phyloP scores from a whole-genome alignment of 139 green algal species.

The Desmodesmus armatus region DNA sequence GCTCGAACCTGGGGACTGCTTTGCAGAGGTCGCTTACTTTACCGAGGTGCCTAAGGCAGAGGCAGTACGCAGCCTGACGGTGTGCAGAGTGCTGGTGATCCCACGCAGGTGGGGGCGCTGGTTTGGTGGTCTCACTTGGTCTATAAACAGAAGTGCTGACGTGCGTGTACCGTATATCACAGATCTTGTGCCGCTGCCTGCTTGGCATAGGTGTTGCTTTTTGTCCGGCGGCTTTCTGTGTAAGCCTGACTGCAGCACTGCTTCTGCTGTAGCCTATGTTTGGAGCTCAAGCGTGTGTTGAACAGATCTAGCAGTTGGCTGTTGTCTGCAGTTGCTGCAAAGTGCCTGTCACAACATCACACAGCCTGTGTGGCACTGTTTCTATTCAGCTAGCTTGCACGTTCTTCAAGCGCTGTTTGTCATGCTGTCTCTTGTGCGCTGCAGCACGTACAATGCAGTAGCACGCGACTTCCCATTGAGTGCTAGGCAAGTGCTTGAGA shows the following conservation, averaged over 20 bases:
- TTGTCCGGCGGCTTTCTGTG: too few relatives aligned
- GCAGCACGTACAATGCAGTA: slow-evolving; percentile 51
- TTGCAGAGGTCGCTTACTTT: slow-evolving; percentile 48
- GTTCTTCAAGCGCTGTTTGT: too few relatives aligned
- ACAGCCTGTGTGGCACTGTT: not conserved
- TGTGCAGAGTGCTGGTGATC: slow-evolving; percentile 64
- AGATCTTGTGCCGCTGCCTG: too few relatives aligned
- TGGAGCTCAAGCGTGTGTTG: too few relatives aligned
- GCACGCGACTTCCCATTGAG: slow-evolving; percentile 55
- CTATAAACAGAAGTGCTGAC: too few relatives aligned
- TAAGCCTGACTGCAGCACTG: not conserved
- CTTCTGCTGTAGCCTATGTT: too few relatives aligned
- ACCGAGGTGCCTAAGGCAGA: slow-evolving; percentile 47
- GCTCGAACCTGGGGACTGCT: slow-evolving; percentile 34
- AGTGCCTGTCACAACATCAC: not conserved
- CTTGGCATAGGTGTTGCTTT: too few relatives aligned
- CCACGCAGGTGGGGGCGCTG: slow-evolving; percentile 7
- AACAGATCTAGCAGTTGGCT: too few relatives aligned
- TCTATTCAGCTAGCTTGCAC: too few relatives aligned
- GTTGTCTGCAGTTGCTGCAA: not conserved
- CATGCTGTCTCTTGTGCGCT: not conserved
- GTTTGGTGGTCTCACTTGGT: too few relatives aligned
- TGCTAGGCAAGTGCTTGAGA: slow-evolving; percentile 58
- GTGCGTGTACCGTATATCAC: too few relatives aligned
- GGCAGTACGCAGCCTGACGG: slow-evolving; percentile 31